Evolutionary conservation across 2,329 filamentous ascomycete species (phyloP).

Genomic region (Botrytis pseudocinerea): DNA sequence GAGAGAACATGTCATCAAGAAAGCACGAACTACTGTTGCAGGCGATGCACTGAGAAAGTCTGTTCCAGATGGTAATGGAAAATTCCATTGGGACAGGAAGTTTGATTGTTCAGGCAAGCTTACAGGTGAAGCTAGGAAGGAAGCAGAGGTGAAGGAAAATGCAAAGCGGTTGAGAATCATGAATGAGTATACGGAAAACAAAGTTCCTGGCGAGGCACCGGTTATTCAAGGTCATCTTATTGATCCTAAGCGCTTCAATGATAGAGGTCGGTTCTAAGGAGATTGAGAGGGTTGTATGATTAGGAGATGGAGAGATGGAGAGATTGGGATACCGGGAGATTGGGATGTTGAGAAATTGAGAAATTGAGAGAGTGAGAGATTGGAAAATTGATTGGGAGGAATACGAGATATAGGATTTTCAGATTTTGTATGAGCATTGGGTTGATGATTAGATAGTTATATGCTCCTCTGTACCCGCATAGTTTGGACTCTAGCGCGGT

Average conservation of each 20-base stretch:
- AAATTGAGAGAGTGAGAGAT: not conserved
- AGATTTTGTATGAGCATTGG: not conserved
- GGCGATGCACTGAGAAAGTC: not conserved
- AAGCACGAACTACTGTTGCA: not conserved
- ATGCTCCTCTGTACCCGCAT: not conserved
- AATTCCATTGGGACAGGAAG: not conserved
- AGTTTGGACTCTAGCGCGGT: not conserved
- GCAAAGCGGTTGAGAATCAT: not conserved
- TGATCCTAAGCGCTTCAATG: not conserved
- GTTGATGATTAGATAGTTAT: not conserved
- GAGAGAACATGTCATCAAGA: not conserved
- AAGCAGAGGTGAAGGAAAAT: not conserved
- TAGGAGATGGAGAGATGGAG: not conserved
- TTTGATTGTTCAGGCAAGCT: not conserved
- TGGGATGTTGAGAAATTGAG: not conserved
- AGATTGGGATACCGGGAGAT: too few relatives aligned
- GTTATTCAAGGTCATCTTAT: not conserved
- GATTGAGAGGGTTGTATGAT: not conserved
- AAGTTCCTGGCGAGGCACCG: not conserved
- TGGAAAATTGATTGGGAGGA: too few relatives aligned
- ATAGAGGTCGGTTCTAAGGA: not conserved
- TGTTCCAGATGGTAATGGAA: not conserved
- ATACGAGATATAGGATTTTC: not conserved
- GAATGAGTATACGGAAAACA: not conserved
- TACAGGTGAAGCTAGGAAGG: not conserved